Evolutionary conservation across 148 eudicot genomes (phyloP), one percentile per base, ranked within the genome.

Genomic region (Fagopyrum tataricum): DNA sequence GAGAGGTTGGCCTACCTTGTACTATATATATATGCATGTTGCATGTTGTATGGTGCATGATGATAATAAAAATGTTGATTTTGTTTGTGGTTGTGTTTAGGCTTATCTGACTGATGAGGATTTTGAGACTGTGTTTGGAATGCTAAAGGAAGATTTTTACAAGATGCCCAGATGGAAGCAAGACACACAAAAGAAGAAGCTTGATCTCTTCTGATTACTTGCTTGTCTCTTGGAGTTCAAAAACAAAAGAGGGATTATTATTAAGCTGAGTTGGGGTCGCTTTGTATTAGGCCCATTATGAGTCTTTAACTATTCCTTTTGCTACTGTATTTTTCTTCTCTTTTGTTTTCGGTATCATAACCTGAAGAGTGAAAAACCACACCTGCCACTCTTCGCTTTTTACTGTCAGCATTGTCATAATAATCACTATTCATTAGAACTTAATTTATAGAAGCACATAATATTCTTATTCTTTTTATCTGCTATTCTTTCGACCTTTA

Each of bases 81-180:
- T 20, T 7, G 20, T 49, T 49, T 49, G 55, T 24, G 41, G 13
- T 13, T 58, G 37, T 58, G 37, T 7, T 20, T 61, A 95, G 99
- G 92, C 97, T 44, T 95, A 95, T 80, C 89, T 95, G 52, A 81
- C 97, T 41, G 97, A 85, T 18, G 94, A 92, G 74, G 99, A 95
- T 78, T 95, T 95, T 78, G 80, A 83, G 85, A 68, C 85, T 53
- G 80, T 95, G 12, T 79, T 95, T 6, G 91, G 87, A 21, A 71
- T 86, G 81, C 70, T 86, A 8, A 95, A 91, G 84, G 97, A 86
- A 76, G 92, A 83, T 8, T 95, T 95, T 73, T 84, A 85, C 79
- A 87, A 90, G 79, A 76, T 90, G 85, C 99, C 99, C 0, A 86
- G 85, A 78, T 95, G 99, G 99, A 95, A 95, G 89, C 97, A 95